Evolutionary conservation across 2,329 filamentous ascomycete species (phyloP).

Genomic region (Sclerotinia minor): DNA sequence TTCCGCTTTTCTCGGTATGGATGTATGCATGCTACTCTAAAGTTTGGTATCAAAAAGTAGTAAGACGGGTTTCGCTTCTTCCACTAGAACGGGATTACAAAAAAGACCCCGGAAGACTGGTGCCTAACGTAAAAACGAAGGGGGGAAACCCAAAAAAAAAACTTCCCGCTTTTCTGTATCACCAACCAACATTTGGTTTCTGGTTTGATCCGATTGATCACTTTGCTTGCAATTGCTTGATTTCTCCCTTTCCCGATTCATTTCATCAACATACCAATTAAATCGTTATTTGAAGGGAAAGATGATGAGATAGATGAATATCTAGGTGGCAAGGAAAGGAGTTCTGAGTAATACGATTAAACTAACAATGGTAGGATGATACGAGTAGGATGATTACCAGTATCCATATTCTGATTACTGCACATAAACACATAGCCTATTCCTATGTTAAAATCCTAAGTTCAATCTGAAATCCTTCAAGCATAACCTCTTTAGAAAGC

Average conservation of each 20-base stretch:
- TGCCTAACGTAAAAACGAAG: constrained; percentile 8
- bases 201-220: constrained; percentile 17
- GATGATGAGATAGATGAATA: neutral
- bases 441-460: neutral
- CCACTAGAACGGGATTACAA: neutral
- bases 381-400: constrained; percentile 16
- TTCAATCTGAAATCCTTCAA: neutral
- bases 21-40: no score
- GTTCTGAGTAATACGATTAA: no score
- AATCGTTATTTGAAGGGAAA: neutral
- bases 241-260: neutral
- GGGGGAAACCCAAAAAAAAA: neutral
- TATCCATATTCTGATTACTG: neutral
- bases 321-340: neutral
- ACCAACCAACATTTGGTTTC: neutral
- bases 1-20: neutral
- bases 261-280: neutral
- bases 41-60: neutral
- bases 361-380: neutral
- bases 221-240: neutral
- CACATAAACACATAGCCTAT: neutral
- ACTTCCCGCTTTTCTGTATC: constrained; percentile 1
- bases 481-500: neutral
- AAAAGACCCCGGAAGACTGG: neutral
- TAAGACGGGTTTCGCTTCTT: constrained; percentile 1